Conservation (phyloP, 805 yeast species). For the Pichia pseudocactophila region DNA sequence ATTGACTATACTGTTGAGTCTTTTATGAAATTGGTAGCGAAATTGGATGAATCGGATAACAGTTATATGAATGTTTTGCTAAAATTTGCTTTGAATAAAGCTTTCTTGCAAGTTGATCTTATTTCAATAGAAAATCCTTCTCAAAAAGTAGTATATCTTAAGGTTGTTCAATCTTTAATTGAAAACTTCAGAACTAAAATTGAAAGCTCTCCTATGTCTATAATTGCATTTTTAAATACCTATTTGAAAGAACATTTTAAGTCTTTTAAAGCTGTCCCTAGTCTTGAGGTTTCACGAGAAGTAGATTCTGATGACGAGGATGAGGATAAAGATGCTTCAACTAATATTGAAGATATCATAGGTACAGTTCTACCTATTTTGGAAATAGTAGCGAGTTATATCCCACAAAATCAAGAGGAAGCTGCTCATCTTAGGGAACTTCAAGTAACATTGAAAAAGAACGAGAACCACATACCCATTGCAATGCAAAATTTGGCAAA, state of each 20-base stretch:
- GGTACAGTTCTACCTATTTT: constrained; percentile 20
- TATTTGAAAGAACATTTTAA: constrained; percentile 4
- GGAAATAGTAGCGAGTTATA: constrained; percentile 6
- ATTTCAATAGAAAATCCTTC: constrained; percentile 41
- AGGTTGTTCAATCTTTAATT: constrained; percentile 54
- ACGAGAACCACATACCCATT: constrained; percentile 2
- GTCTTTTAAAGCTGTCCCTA: neutral
- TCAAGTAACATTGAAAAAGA: constrained; percentile 2
- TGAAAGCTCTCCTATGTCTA: constrained; percentile 30
- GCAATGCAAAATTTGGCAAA: neutral
- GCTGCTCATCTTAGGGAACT: constrained; percentile 9
- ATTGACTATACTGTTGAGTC: constrained; percentile 36
- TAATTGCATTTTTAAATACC: constrained; percentile 8
- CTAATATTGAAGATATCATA: constrained; percentile 25
- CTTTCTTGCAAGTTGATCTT: constrained; percentile 36
- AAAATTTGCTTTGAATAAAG: constrained; percentile 43
- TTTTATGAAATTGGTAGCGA: constrained; percentile 13
- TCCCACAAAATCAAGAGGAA: constrained; percentile 2
- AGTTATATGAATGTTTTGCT: constrained; percentile 39
- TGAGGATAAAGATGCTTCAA: constrained; percentile 26
- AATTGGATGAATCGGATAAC: constrained; percentile 40
- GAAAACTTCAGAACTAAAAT: constrained; percentile 48
- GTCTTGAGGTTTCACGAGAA: constrained; percentile 7
- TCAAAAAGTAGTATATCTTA: constrained; percentile 46
- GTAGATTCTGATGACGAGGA: constrained; percentile 35